Evolutionary conservation across 1,284 basidiomycete species (phyloP).

Genomic region (Fistulinella cinereoalba): DNA sequence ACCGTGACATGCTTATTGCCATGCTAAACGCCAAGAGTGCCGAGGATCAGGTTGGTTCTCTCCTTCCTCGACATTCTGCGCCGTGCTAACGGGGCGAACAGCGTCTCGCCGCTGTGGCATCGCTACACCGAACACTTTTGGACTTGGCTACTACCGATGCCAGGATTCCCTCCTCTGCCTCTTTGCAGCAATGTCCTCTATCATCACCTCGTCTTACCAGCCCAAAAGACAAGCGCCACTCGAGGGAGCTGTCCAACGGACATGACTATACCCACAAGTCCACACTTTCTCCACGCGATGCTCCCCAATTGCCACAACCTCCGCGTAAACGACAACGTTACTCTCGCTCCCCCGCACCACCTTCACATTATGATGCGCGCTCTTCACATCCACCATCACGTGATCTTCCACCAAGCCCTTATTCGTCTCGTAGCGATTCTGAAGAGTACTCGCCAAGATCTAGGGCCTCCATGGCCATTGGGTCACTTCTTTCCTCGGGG

Average conservation of each 20-base stretch:
- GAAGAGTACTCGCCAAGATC: conserved; percentile 36
- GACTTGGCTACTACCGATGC: conserved; percentile 51
- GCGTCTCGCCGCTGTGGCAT: conserved; percentile 67
- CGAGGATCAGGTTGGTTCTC: conserved; percentile 72
- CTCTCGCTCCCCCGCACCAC: conserved; percentile 34
- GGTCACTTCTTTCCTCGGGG: conserved; percentile 32
- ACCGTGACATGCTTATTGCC: conserved; percentile 83
- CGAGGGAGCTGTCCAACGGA: conserved; percentile 14
- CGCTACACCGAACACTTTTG: conserved; percentile 65
- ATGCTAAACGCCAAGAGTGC: conserved; percentile 87
- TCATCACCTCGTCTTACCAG: conserved; percentile 14
- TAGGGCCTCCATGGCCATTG: conserved; percentile 35
- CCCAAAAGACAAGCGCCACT: conserved; percentile 20
- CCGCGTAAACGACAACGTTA: conserved; percentile 48
- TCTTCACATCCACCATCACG: conserved; percentile 29
- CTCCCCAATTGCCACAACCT: conserved; percentile 22
- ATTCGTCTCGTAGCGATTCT: conserved; percentile 35
- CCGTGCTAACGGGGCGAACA: conserved; percentile 31
- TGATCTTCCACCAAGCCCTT: conserved; percentile 36
- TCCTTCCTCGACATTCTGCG: conserved; percentile 4
- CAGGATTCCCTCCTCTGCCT: conserved; percentile 12
- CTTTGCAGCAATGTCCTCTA: conserved; percentile 24
- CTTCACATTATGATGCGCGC: conserved; percentile 25
- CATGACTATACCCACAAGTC: conserved; percentile 13
- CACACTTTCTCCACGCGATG: conserved; percentile 21